Evolutionary conservation across 768 basidiomycete species (phyloP).

Genomic region (Boletus reticuloceps): DNA sequence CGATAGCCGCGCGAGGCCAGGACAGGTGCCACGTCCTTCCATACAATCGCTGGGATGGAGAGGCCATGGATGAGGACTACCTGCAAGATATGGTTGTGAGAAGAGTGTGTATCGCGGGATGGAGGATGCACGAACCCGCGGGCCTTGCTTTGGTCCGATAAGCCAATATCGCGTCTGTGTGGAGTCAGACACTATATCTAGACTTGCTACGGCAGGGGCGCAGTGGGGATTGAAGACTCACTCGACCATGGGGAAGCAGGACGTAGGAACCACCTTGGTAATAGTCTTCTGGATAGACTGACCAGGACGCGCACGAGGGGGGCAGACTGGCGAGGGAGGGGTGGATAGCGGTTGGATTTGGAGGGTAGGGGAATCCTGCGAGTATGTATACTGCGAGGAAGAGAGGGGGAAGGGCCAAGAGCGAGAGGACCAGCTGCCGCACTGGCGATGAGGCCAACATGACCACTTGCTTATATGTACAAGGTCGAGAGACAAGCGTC

Average conservation of each 20-base stretch:
- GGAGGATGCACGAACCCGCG: slow-evolving; percentile 45
- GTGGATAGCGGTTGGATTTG: slow-evolving; percentile 47
- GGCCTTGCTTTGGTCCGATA: slow-evolving; percentile 65
- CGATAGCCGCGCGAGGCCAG: slow-evolving; percentile 65
- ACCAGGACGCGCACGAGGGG: slow-evolving; percentile 52
- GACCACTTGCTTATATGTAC: too few relatives aligned
- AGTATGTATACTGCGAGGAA: slow-evolving; percentile 60
- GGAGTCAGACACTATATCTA: too few relatives aligned
- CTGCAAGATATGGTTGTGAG: slow-evolving; percentile 34
- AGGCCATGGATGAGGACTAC: slow-evolving; percentile 77
- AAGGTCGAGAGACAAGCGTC: too few relatives aligned
- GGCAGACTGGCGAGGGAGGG: slow-evolving; percentile 63
- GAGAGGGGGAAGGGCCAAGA: slow-evolving; percentile 60
- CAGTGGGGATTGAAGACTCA: slow-evolving; percentile 28
- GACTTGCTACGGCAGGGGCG: not conserved
- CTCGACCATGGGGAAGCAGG: slow-evolving; percentile 61
- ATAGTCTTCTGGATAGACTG: slow-evolving; percentile 70
- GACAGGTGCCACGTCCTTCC: slow-evolving; percentile 70
- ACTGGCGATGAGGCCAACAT: slow-evolving; percentile 15
- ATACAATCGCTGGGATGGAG: slow-evolving; percentile 72
- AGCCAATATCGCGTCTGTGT: slow-evolving; percentile 73
- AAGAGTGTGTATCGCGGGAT: not conserved
- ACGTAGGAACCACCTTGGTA: slow-evolving; percentile 62
- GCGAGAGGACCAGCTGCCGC: slow-evolving; percentile 31
- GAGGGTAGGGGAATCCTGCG: slow-evolving; percentile 63